Base-by-base conservation (phyloP, 1,284 basidiomycete genomes). In the Phaffia rhodozyma region DNA sequence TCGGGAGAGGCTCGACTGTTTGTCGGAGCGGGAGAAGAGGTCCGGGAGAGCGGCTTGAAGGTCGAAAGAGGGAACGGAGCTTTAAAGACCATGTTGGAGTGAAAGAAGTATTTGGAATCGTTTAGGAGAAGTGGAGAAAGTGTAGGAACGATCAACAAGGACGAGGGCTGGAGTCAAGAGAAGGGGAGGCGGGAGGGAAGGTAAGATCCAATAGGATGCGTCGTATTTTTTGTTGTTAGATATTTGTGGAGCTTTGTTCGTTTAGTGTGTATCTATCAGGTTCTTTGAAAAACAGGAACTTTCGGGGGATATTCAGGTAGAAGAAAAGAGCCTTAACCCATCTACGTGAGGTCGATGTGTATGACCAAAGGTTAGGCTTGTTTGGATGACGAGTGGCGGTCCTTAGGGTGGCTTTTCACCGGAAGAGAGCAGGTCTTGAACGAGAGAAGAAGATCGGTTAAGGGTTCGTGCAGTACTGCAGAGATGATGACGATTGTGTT, bases 31-130 rank as follows among this genome's bases (percentile, higher is more conserved):
- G 64, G 64, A 2, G 64, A 66, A 30, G 60, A 50, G n/a, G 64
- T 57, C 5, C 64, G 55, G 5, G 64, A 66, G 50, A 66, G 64
- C 6, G 64, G 64, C 48, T 66, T 66, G 60, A 66, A 66, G 30
- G 64, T 58, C 9, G 64, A 60, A 27, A 66, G 64, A 18, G 64
- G 52, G 27, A 66, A 66, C 13, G 64, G 60, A 25, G 64, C 43
- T 23, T 56, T 50, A 43, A 66, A 51, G 20, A 48, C 59, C 64
- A 66, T 66, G 2, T 21, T 29, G 54, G n/a, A n/a, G 34, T 21
- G 25, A 32, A 16, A 30, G 7, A 7, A 47, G 27, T 34, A 21
- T 27, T 25, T 20, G 48, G n/a, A 25, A 32, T 3, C 9, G 49
- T 57, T 11, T 3, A 55, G 50, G 16, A 27, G 20, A 9, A 54